Evolutionary conservation across 208 protist genomes (phyloP).

Genomic region (Trypanosoma cruzi): DNA sequence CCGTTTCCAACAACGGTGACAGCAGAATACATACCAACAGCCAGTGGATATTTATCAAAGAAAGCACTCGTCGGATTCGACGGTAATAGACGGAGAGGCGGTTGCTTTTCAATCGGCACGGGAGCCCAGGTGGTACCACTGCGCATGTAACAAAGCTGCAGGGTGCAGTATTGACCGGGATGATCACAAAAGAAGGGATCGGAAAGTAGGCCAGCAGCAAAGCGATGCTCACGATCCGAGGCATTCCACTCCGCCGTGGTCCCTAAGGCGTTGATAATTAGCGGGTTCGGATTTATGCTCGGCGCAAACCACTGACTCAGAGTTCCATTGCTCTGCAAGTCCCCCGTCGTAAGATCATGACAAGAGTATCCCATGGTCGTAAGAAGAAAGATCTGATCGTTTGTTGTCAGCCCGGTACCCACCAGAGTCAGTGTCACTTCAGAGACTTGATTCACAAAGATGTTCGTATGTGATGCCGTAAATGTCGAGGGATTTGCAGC

Average conservation of each 20-base stretch:
- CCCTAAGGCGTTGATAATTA: constrained; percentile 45
- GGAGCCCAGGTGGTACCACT: constrained; percentile 72
- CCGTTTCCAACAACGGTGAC: constrained; percentile 67
- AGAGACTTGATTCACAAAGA: constrained; percentile 80
- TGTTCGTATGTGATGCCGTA: constrained; percentile 30
- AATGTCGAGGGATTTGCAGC: constrained; percentile 71
- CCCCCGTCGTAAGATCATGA: constrained; percentile 77
- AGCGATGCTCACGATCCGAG: constrained; percentile 63
- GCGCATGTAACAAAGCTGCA: constrained; percentile 89
- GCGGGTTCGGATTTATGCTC: constrained; percentile 53
- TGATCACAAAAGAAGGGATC: constrained; percentile 58
- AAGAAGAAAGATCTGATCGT: constrained; percentile 75
- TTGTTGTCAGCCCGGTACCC: constrained; percentile 50
- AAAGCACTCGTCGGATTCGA: constrained; percentile 64
- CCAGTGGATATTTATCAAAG: constrained; percentile 72
- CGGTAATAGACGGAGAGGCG: constrained; percentile 39
- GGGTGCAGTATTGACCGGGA: constrained; percentile 42
- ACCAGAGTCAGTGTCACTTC: constrained; percentile 63
- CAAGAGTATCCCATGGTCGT: constrained; percentile 72
- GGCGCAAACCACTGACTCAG: constrained; percentile 65
- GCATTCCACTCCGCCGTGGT: constrained; percentile 57
- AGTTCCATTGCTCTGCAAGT: constrained; percentile 52
- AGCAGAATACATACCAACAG: constrained; percentile 80
- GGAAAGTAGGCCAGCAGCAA: constrained; percentile 59
- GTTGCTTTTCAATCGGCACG: constrained; percentile 42